phyloP scores from a whole-genome alignment of 805 yeast species.

The Teunomyces aglyptinius region DNA sequence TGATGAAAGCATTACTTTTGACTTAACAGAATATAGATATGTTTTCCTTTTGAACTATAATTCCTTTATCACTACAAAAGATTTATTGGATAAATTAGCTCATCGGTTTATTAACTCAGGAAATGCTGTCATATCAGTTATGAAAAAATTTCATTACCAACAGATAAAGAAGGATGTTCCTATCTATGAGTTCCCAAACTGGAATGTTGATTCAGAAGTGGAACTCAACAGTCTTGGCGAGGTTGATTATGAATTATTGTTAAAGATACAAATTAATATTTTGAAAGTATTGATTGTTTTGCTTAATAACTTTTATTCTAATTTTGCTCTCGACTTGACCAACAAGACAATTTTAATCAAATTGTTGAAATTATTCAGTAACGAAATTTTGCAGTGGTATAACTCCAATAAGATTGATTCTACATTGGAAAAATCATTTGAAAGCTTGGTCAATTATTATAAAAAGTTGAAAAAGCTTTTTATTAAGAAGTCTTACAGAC shows the following conservation, averaged over 20 bases:
- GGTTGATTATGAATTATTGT: constrained; percentile 63
- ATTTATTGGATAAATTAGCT: constrained; percentile 38
- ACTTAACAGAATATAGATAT: constrained; percentile 39
- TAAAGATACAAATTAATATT: constrained; percentile 78
- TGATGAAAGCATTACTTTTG: constrained; percentile 35
- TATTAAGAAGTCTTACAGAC: constrained; percentile 69
- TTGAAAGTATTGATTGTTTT: constrained; percentile 72
- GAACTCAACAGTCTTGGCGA: constrained; percentile 43
- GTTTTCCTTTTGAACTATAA: constrained; percentile 42
- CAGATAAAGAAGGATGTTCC: constrained; percentile 7
- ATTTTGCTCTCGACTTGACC: constrained; percentile 65
- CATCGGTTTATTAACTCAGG: constrained; percentile 43
- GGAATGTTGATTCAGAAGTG: constrained; percentile 46
- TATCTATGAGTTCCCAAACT: constrained; percentile 50
- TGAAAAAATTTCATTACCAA: constrained; percentile 27
- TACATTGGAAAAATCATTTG: constrained; percentile 34
- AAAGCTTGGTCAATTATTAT: constrained; percentile 47
- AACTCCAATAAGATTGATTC: constrained; percentile 40
- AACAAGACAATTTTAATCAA: constrained; percentile 62
- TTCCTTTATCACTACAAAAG: constrained; percentile 39
- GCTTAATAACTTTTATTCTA: constrained; percentile 69
- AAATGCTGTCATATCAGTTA: constrained; percentile 43
- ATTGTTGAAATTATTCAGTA: constrained; percentile 63
- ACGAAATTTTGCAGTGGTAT: constrained; percentile 55
- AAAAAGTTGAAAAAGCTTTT: constrained; percentile 66